phyloP scores from a whole-genome alignment of 75 land plant genomes.

The Selaginella tamariscina region DNA sequence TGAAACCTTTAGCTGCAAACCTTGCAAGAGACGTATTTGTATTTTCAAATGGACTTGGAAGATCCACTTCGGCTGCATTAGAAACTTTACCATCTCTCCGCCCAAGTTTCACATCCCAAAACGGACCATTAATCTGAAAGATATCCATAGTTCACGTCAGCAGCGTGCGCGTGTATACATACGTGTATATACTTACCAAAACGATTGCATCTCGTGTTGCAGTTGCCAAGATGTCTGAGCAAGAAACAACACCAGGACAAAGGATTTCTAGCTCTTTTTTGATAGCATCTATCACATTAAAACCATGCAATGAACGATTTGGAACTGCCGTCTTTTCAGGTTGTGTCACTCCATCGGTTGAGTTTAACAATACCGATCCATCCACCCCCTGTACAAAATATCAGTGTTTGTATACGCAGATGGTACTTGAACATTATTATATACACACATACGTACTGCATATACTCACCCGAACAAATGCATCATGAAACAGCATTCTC shows the following conservation, averaged over 20 bases:
- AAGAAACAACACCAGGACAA: conserved; percentile 6
- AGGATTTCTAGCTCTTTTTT: neutral
- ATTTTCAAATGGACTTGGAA: neutral
- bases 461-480: conserved; percentile 4
- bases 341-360: neutral
- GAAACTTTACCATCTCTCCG: neutral
- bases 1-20: neutral
- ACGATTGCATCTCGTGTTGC: conserved; percentile 2
- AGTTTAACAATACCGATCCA: neutral
- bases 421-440: neutral
- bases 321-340: neutral
- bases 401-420: neutral
- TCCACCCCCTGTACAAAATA: neutral
- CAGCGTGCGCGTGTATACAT: too few relatives aligned
- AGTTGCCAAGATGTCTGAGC: neutral
- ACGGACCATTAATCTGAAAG: neutral
- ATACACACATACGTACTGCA: neutral
- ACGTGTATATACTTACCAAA: neutral
- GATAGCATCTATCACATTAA: conserved; percentile 7
- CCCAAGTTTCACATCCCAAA: neutral
- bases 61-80: neutral
- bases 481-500: neutral
- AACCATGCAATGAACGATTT: neutral
- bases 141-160: too few relatives aligned
- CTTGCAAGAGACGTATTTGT: neutral